Percentiles rank a stretch among this genome's conserved stretches.
Evolutionary conservation across 2,329 filamentous ascomycete species (phyloP).

Genomic region (Daldinia sp.): DNA sequence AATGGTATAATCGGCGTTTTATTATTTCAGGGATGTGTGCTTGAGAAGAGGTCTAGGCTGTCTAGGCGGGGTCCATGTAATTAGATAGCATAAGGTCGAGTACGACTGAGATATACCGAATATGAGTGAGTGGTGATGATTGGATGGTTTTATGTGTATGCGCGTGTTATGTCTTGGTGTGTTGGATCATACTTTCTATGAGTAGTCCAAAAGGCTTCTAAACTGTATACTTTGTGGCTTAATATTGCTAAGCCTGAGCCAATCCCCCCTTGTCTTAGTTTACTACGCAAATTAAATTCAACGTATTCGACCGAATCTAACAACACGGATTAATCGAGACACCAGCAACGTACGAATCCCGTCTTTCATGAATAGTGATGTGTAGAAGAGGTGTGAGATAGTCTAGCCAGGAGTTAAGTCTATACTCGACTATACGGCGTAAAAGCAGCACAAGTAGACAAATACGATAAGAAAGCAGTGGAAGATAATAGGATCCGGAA

Average conservation of each 20-base stretch:
- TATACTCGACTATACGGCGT: not conserved
- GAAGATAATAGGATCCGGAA: not conserved
- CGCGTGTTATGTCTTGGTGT: no score
- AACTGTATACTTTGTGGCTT: no score
- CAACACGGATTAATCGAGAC: not conserved
- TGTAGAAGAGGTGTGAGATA: not conserved
- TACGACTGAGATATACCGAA: not conserved
- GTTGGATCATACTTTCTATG: not conserved
- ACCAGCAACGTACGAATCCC: not conserved
- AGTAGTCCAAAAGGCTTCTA: no score
- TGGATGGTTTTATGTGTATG: not conserved
- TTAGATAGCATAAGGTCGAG: constrained; percentile 1
- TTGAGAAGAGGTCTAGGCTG: not conserved
- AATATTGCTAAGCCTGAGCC: no score
- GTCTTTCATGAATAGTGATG: not conserved
- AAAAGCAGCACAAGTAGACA: not conserved
- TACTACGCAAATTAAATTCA: no score
- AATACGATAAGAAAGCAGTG: not conserved
- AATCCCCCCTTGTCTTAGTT: no score
- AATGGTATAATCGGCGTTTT: not conserved
- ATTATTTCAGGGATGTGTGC: not conserved
- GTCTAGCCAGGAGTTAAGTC: not conserved
- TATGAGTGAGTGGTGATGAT: not conserved
- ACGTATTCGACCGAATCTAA: no score
- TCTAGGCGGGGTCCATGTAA: not conserved